Conservation (phyloP, 345 rosid species). For the Gossypium longicalyx region DNA sequence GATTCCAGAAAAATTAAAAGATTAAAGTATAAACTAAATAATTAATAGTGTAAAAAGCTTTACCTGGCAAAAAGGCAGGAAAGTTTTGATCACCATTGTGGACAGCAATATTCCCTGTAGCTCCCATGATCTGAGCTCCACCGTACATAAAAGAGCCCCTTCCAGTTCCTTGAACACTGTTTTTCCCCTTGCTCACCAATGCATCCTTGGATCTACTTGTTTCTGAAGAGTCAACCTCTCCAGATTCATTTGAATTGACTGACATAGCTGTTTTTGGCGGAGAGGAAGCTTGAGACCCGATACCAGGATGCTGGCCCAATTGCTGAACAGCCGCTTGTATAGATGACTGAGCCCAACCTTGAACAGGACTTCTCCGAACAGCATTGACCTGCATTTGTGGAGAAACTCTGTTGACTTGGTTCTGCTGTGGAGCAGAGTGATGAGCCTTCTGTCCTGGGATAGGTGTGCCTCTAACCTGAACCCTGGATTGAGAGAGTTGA, state of each 20-base stretch:
- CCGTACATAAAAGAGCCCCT: slow-evolving; percentile 62
- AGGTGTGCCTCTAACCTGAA: slow-evolving; percentile 53
- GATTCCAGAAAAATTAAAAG: not conserved
- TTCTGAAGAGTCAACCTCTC: slow-evolving; percentile 59
- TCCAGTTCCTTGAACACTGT: slow-evolving; percentile 55
- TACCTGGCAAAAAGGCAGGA: slow-evolving; percentile 84
- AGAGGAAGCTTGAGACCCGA: slow-evolving; percentile 59
- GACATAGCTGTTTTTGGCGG: slow-evolving; percentile 50
- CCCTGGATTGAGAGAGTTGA: slow-evolving; percentile 42
- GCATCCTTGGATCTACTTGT: slow-evolving; percentile 45
- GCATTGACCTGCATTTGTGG: slow-evolving; percentile 31
- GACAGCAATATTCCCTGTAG: slow-evolving; percentile 53
- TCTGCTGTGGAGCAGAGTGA: slow-evolving; percentile 36
- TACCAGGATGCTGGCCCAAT: slow-evolving; percentile 44
- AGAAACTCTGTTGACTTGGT: slow-evolving; percentile 44
- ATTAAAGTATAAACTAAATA: not conserved
- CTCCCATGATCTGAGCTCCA: slow-evolving; percentile 69
- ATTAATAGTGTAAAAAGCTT: not conserved
- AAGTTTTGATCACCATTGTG: slow-evolving; percentile 75
- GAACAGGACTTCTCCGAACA: slow-evolving; percentile 38
- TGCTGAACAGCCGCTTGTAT: slow-evolving; percentile 45
- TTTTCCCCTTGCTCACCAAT: slow-evolving; percentile 66
- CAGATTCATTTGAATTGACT: slow-evolving; percentile 43
- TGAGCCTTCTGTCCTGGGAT: slow-evolving; percentile 45
- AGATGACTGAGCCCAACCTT: slow-evolving; percentile 43